These are phyloP conservation scores for Noccaea bulbosa DNA, from an alignment of 345 rosid genomes.

Conservation along the genomic window DNA sequence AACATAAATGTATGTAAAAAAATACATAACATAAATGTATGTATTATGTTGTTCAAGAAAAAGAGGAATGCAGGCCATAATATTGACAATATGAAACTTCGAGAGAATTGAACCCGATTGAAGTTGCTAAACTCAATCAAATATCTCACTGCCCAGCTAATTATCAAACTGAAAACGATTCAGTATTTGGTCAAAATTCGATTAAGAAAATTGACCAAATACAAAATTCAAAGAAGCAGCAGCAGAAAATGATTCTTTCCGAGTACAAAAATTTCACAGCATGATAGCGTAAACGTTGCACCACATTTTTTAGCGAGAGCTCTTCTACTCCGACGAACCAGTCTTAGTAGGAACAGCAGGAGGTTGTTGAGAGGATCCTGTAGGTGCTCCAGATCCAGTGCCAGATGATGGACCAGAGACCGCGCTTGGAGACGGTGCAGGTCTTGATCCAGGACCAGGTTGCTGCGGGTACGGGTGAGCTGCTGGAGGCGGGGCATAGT, in stretches of 20 bases:
- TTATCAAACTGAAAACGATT: no score
- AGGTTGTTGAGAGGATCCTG: slow-evolving; percentile 34
- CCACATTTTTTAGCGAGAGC: slow-evolving; percentile 1
- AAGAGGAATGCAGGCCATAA: no score
- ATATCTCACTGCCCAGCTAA: no score
- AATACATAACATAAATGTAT: no score
- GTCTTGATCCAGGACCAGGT: slow-evolving; percentile 38
- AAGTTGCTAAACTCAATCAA: no score
- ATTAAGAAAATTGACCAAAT: no score
- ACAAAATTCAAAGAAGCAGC: background rate
- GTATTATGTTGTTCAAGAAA: no score
- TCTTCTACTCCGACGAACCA: slow-evolving; percentile 32
- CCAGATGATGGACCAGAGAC: slow-evolving; percentile 21
- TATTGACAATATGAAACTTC: no score
- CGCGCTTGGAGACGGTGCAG: slow-evolving; percentile 22
- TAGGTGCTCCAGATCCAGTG: slow-evolving; percentile 23
- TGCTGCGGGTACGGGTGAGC: slow-evolving; percentile 50
- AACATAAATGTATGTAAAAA: no score
- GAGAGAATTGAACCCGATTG: no score
- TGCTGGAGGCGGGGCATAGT: slow-evolving; percentile 46
- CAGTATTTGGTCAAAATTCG: no score
- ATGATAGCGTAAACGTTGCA: background rate
- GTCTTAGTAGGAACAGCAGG: slow-evolving; percentile 19
- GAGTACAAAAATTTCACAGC: slow-evolving; percentile 21
- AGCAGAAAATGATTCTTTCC: slow-evolving; percentile 13